Conservation (phyloP, 2,329 filamentous ascomycete genomes). For the Reticulascus tulasneorum region DNA sequence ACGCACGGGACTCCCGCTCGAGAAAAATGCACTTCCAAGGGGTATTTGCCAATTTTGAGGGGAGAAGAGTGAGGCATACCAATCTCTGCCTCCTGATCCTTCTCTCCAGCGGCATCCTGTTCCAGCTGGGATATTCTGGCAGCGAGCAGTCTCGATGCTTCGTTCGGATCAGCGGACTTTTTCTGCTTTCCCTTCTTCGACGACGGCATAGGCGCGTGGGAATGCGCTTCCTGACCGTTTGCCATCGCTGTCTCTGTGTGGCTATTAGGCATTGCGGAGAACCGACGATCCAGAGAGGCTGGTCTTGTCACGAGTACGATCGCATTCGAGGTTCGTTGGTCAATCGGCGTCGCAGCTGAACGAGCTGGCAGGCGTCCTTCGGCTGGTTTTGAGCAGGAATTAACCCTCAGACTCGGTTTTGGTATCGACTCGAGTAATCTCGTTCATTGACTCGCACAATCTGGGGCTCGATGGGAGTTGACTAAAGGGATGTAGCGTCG, state of each 20-base stretch:
- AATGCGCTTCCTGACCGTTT: conserved; percentile 38
- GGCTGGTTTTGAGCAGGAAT: conserved; percentile 1
- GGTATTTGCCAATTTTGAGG: neutral
- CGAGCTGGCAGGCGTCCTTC: conserved; percentile 5
- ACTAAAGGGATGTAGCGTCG: conserved; percentile 9
- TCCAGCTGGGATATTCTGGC: conserved; percentile 95
- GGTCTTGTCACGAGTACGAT: conserved; percentile 8
- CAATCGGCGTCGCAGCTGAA: conserved; percentile 9
- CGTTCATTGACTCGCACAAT: conserved; percentile 9
- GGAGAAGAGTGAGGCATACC: no score
- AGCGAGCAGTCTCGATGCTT: conserved; percentile 86
- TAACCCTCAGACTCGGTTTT: neutral
- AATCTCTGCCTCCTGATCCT: conserved; percentile 94
- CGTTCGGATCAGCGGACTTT: conserved; percentile 78
- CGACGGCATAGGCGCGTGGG: conserved; percentile 36
- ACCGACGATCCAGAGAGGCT: conserved; percentile 6
- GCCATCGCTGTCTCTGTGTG: conserved; percentile 36
- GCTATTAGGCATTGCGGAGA: conserved; percentile 33
- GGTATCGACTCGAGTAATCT: conserved; percentile 1
- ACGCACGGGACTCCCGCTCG: no score
- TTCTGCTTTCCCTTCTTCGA: conserved; percentile 80
- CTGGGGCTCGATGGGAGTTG: conserved; percentile 5
- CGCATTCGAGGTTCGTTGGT: conserved; percentile 14
- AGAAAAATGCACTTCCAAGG: no score
- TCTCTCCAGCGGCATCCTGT: conserved; percentile 86